phyloP scores from a whole-genome alignment of 495 filamentous ascomycete species.

The Delitschia confertaspora region DNA sequence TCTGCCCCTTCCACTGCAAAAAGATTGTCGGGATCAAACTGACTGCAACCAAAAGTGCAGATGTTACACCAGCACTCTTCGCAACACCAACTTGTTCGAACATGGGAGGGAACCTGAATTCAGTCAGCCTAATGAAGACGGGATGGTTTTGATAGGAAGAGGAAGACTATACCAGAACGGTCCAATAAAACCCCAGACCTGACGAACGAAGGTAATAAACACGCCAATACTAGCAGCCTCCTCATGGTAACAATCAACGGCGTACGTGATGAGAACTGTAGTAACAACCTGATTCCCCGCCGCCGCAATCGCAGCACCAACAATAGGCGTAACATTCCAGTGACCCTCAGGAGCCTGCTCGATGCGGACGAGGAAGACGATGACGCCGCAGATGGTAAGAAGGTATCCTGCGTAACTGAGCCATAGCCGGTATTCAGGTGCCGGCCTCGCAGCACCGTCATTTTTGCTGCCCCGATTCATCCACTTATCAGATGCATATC shows the following conservation, averaged over 20 bases:
- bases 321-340: constrained; percentile 44
- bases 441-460: constrained; percentile 24
- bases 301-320: constrained; percentile 44
- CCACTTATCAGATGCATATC: constrained; percentile 42
- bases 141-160: neutral
- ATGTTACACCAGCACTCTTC: constrained; percentile 37
- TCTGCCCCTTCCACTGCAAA: constrained; percentile 34
- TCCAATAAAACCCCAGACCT: constrained; percentile 50
- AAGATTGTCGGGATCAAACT: constrained; percentile 42
- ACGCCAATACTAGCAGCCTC: constrained; percentile 47
- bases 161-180: constrained; percentile 42
- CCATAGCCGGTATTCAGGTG: constrained; percentile 45
- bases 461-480: constrained; percentile 35
- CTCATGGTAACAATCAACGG: constrained; percentile 44
- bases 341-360: constrained; percentile 33
- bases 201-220: constrained; percentile 47
- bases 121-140: neutral
- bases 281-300: constrained; percentile 50
- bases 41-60: constrained; percentile 39
- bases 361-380: constrained; percentile 44
- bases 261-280: constrained; percentile 47
- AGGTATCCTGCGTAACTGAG: constrained; percentile 44
- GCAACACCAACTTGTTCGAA: constrained; percentile 40
- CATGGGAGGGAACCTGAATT: constrained; percentile 44
- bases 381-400: constrained; percentile 41